phyloP scores from a whole-genome alignment of 257 asterid species.

The Nyctanthes arbortristis region DNA sequence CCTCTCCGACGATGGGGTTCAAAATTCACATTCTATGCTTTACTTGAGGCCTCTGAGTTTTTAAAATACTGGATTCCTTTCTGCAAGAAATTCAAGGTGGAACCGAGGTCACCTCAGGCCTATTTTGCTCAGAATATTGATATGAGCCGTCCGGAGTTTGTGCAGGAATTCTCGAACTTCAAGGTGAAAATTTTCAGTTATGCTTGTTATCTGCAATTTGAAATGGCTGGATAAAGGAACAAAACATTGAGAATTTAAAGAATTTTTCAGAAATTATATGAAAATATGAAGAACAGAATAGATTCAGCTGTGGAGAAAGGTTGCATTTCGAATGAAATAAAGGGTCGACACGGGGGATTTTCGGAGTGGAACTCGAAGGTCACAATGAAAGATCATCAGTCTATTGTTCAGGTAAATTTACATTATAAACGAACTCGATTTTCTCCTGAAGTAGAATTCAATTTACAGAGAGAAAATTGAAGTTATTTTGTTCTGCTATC shows the following conservation, averaged over 20 bases:
- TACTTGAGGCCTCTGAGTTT: conserved; percentile 46
- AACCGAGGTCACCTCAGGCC: conserved; percentile 47
- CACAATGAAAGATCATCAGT: conserved; percentile 64
- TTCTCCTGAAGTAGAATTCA: background rate
- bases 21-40: conserved; percentile 52
- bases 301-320: conserved; percentile 47
- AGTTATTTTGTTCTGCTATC: background rate
- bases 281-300: conserved; percentile 60
- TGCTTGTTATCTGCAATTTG: background rate
- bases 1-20: conserved; percentile 70
- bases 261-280: conserved; percentile 50
- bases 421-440: background rate
- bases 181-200: conserved; percentile 44
- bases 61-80: conserved; percentile 54
- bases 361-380: conserved; percentile 51
- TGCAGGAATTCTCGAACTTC: conserved; percentile 30
- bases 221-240: background rate
- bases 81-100: conserved; percentile 51
- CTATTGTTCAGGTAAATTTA: conserved; percentile 65
- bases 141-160: conserved; percentile 16
- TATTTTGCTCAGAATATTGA: conserved; percentile 31
- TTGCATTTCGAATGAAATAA: conserved; percentile 35
- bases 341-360: conserved; percentile 57
- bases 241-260: background rate
- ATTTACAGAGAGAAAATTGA: conserved; percentile 32